Percentiles rank a stretch among this genome's conserved stretches.
Evolutionary conservation across 116 monocot species (phyloP).

Genomic region (Trichopus zeylanicus): DNA sequence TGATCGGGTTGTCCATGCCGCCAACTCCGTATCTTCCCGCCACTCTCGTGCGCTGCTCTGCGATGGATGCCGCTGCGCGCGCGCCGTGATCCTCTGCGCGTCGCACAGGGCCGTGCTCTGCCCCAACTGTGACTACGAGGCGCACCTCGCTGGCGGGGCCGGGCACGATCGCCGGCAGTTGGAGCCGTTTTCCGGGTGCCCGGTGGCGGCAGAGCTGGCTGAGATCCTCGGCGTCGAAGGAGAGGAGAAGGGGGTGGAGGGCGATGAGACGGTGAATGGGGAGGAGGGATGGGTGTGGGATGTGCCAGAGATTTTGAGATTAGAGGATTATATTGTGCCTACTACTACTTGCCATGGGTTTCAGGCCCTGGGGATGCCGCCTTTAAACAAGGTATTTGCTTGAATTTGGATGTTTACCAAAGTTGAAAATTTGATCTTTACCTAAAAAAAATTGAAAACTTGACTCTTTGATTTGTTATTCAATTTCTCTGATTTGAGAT

Average conservation of each 20-base stretch:
- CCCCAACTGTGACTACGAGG: constrained; percentile 74
- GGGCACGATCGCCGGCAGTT: constrained; percentile 37
- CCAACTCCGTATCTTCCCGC: constrained; percentile 66
- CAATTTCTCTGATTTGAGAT: background rate
- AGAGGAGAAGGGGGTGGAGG: constrained; percentile 19
- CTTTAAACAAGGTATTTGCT: constrained; percentile 57
- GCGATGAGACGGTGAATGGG: constrained; percentile 1
- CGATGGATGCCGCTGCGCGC: constrained; percentile 37
- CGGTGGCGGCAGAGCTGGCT: constrained; percentile 9
- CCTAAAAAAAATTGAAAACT: background rate
- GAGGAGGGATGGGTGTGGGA: constrained; percentile 34
- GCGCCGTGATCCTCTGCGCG: constrained; percentile 47
- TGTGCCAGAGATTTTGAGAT: constrained; percentile 28
- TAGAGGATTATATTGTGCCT: constrained; percentile 71
- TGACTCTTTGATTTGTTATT: background rate
- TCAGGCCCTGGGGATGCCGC: constrained; percentile 39
- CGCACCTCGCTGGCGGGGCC: background rate
- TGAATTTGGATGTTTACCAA: no score
- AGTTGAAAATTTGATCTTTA: no score
- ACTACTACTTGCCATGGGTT: constrained; percentile 37
- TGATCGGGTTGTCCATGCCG: constrained; percentile 76
- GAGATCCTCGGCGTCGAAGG: constrained; percentile 14
- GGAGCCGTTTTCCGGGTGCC: constrained; percentile 71
- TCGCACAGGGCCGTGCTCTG: constrained; percentile 39
- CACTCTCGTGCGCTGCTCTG: constrained; percentile 73